Evolutionary conservation across 2,329 filamentous ascomycete genomes (phyloP).

Genomic region (Herpomyces periplanetae): DNA sequence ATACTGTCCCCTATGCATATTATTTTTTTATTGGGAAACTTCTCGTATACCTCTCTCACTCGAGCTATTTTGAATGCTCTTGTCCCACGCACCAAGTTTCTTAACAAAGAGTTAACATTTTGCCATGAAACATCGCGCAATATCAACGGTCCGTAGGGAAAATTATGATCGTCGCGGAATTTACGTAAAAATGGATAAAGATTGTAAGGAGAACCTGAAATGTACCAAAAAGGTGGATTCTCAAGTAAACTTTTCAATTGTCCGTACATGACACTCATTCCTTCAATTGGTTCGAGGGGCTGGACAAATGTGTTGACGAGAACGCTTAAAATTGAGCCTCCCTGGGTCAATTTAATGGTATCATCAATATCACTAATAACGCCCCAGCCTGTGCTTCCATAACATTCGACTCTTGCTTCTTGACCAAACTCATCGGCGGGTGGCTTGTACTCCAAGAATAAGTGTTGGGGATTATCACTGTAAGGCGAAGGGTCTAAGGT

Average conservation of each 20-base stretch:
- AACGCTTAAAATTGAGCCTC: constrained; percentile 38
- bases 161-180: constrained; percentile 30
- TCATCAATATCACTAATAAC: constrained; percentile 74
- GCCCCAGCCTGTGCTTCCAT: constrained; percentile 54
- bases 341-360: constrained; percentile 68
- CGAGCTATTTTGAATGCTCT: constrained; percentile 50
- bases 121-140: constrained; percentile 57
- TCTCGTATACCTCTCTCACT: constrained; percentile 33
- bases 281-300: constrained; percentile 22
- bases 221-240: constrained; percentile 49
- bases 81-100: constrained; percentile 37
- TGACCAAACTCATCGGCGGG: constrained; percentile 31
- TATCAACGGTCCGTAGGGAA: constrained; percentile 37
- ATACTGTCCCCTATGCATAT: constrained; percentile 66
- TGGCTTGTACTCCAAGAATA: constrained; percentile 23
- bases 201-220: constrained; percentile 76
- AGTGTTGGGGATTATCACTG: constrained; percentile 12
- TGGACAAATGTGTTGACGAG: constrained; percentile 49
- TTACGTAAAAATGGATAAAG: constrained; percentile 47
- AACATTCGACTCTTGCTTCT: no score
- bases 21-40: constrained; percentile 39
- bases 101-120: constrained; percentile 37
- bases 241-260: constrained; percentile 16
- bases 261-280: constrained; percentile 52
- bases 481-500: constrained; percentile 12